phyloP scores from a whole-genome alignment of 139 green algal genomes.

The Haematococcus sp. region DNA sequence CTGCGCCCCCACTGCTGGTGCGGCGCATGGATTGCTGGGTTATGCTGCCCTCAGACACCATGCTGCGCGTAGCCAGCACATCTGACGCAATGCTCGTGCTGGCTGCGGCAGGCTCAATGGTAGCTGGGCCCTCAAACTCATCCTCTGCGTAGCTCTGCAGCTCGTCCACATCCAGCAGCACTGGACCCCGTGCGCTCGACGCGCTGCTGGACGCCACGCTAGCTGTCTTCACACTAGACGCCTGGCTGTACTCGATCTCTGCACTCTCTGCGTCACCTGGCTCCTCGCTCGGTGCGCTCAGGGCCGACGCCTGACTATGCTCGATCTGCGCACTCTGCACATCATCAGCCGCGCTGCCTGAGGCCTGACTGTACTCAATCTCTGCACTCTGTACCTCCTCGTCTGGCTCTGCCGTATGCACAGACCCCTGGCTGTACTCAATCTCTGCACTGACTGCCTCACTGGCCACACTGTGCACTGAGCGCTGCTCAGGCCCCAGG shows the following conservation, averaged over 20 bases:
- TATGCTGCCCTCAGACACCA: no score
- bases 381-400: neutral
- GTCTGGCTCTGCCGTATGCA: neutral
- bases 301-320: neutral
- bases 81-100: neutral
- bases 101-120: neutral
- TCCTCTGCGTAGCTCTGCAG: neutral
- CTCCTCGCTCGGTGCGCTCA: neutral
- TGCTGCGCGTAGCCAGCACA: no score
- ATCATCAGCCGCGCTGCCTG: slow-evolving; percentile 1
- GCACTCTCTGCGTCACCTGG: neutral
- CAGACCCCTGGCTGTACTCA: slow-evolving; percentile 1
- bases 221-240: neutral
- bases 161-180: slow-evolving; percentile 16
- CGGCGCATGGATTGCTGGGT: neutral
- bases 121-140: neutral
- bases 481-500: no score
- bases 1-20: neutral
- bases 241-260: neutral
- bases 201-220: neutral
- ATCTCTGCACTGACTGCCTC: neutral
- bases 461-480: neutral
- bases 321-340: neutral
- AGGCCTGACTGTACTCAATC: neutral
- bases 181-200: neutral